Percentiles rank a stretch among this genome's conserved stretches.
Conservation (phyloP, 139 green algal species). For the Axilococcus clingmanii region DNA sequence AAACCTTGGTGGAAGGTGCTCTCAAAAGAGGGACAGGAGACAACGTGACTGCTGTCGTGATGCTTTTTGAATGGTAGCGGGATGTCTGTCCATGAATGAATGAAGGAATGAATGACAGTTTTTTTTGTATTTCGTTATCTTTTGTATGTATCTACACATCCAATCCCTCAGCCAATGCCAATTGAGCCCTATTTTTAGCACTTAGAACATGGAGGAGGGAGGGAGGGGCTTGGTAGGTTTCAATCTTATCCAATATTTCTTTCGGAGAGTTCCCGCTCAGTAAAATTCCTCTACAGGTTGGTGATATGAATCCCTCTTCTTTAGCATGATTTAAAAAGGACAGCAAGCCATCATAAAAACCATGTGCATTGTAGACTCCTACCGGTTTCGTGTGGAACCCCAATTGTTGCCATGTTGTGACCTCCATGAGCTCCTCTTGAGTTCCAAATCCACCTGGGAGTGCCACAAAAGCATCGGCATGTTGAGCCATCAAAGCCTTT, state of each 20-base stretch:
- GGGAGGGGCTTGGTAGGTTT: slow-evolving; percentile 17
- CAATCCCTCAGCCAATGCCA: slow-evolving; percentile 7
- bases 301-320: slow-evolving; percentile 40
- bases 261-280: slow-evolving; percentile 9
- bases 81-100: too few relatives aligned
- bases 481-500: slow-evolving; percentile 70
- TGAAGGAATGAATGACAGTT: too few relatives aligned
- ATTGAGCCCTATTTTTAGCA: slow-evolving; percentile 11
- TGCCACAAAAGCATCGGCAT: slow-evolving; percentile 73
- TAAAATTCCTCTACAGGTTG: slow-evolving; percentile 26
- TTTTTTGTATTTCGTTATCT: too few relatives aligned
- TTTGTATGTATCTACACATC: too few relatives aligned
- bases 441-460: slow-evolving; percentile 74
- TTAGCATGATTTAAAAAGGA: slow-evolving; percentile 51
- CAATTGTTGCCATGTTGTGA: slow-evolving; percentile 76
- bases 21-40: neutral
- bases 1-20: neutral
- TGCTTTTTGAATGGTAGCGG: neutral
- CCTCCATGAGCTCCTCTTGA: slow-evolving; percentile 74
- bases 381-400: slow-evolving; percentile 71
- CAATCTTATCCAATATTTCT: slow-evolving; percentile 35
- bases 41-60: slow-evolving; percentile 3
- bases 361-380: slow-evolving; percentile 52
- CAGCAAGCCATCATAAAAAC: slow-evolving; percentile 64
- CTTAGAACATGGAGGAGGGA: slow-evolving; percentile 24